Percentiles rank a stretch among this genome's conserved stretches.
Conservation (phyloP, 441 rosid species). For the Manihot esculenta region DNA sequence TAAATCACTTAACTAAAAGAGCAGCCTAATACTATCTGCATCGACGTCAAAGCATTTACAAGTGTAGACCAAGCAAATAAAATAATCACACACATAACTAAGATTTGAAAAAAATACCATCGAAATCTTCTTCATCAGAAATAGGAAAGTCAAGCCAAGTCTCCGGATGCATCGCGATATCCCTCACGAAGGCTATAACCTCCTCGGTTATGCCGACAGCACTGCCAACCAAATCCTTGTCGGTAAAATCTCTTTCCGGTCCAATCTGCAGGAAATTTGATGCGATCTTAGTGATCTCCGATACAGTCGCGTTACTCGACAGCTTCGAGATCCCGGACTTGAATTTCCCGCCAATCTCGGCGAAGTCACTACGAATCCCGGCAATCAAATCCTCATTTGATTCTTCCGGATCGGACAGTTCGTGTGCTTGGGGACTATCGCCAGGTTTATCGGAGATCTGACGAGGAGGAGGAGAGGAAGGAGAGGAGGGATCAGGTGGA, state of each 20-base stretch:
- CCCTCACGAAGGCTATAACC: constrained; percentile 68
- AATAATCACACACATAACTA: background rate
- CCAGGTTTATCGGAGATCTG: constrained; percentile 17
- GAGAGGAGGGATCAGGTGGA: constrained; percentile 38
- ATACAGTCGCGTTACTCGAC: constrained; percentile 64
- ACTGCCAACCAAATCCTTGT: constrained; percentile 35
- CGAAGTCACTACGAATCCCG: constrained; percentile 86
- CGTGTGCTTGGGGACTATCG: constrained; percentile 27
- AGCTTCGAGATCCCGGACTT: constrained; percentile 77
- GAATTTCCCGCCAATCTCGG: constrained; percentile 86
- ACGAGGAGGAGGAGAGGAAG: constrained; percentile 5
- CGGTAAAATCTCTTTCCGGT: constrained; percentile 43
- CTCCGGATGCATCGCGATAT: constrained; percentile 78
- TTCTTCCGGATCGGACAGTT: constrained; percentile 32
- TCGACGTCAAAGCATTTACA: background rate
- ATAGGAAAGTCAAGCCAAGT: constrained; percentile 91
- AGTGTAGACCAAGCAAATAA: background rate
- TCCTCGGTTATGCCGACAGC: constrained; percentile 83
- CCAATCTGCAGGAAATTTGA: constrained; percentile 74
- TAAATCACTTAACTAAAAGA: background rate
- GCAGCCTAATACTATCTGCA: background rate
- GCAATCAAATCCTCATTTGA: constrained; percentile 45
- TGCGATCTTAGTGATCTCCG: constrained; percentile 87
- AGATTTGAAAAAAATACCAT: constrained; percentile 40
- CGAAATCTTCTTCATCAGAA: constrained; percentile 55